Percentiles rank a stretch among this genome's conserved stretches.
phyloP scores from a whole-genome alignment of 2,329 filamentous ascomycete genomes.

The Scolecobasidium constrictum region DNA sequence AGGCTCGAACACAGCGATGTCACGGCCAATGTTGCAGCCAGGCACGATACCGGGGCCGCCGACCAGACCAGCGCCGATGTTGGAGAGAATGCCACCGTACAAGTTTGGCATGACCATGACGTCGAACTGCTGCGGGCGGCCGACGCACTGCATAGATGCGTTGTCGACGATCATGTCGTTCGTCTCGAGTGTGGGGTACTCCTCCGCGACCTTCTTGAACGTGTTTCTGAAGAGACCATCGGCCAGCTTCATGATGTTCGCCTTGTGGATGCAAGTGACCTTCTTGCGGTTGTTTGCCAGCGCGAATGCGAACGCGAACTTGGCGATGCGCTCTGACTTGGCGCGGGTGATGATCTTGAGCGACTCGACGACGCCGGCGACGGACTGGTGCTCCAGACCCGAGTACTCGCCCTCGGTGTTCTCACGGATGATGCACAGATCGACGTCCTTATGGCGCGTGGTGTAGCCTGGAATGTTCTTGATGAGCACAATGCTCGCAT shows the following conservation, averaged over 20 bases:
- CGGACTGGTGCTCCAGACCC: slow-evolving; percentile 95
- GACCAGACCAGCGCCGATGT: slow-evolving; percentile 94
- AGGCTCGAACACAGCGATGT: slow-evolving; percentile 96
- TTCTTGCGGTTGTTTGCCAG: slow-evolving; percentile 98
- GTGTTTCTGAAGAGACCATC: slow-evolving; percentile 98
- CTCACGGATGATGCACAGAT: slow-evolving; percentile 98
- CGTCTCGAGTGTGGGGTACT: slow-evolving; percentile 89
- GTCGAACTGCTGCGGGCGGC: slow-evolving; percentile 93
- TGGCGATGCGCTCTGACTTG: slow-evolving; percentile 98
- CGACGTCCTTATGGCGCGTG: slow-evolving; percentile 93
- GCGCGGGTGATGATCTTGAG: slow-evolving; percentile 99
- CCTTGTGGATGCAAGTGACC: slow-evolving; percentile 99
- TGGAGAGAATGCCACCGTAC: slow-evolving; percentile 97
- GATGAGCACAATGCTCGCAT: slow-evolving; percentile 93
- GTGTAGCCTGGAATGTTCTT: slow-evolving; percentile 99
- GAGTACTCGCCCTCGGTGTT: slow-evolving; percentile 99
- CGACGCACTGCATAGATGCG: slow-evolving; percentile 98
- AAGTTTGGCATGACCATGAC: slow-evolving; percentile 99
- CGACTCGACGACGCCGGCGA: slow-evolving; percentile 91
- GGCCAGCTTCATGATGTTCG: slow-evolving; percentile 99
- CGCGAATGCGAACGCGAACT: slow-evolving; percentile 96
- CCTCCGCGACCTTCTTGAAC: slow-evolving; percentile 84
- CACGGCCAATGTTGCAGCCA: slow-evolving; percentile 98
- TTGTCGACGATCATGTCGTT: slow-evolving; percentile 99
- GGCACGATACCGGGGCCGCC: slow-evolving; percentile 95